Evolutionary conservation across 495 filamentous ascomycete species (phyloP), one percentile per base, ranked within the genome.

Genomic region (Parmelia sp.): DNA sequence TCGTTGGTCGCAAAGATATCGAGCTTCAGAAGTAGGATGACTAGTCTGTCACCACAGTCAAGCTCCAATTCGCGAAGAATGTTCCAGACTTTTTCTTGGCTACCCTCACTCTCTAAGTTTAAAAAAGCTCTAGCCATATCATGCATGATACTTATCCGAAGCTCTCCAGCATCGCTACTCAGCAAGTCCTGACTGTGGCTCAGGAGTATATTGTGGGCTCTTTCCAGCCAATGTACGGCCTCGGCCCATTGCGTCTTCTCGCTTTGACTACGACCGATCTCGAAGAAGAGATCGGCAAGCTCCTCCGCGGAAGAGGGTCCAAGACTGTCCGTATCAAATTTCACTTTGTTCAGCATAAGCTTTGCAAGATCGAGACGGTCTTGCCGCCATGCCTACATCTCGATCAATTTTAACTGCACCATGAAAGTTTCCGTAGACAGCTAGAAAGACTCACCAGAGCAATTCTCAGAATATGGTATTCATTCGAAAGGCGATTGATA

Each of bases 171-270:
- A 67, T 87, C 80, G 44, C 76, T 73, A 53, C 87, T 86, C 25
- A 88, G 73, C 36, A 72, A 71, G 27, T 86, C 79, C 2, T 85
- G 63, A n/a, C 81, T 78, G 61, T 85, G 82, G 45, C 68, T 68
- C 62, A 81, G 75, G 40, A 93, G 77, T 44, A 84, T 71, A 25
- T 86, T 79, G 60, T 85, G 76, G 6, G 90, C 84, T 64, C 87
- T 80, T 60, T 87, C 81, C n/a, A 96, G 73, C 93, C 92, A 96
- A 71, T 83, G 85, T 10, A 80, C 71, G 17, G 89, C 86, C 17
- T 80, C 64, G 6, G 76, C 71, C 69, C 78, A 82, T 65, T 86
- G 75, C n/a, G 75, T 70, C 25, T 77, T 71, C 57, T 80, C 79
- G 6, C 70, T 69, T 35, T 88, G 74, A 35, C 82, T 79, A 62